These are phyloP conservation scores for Magnolia changhungtana DNA, from an alignment of 164 flowering plant genomes.

Conservation along the genomic window DNA sequence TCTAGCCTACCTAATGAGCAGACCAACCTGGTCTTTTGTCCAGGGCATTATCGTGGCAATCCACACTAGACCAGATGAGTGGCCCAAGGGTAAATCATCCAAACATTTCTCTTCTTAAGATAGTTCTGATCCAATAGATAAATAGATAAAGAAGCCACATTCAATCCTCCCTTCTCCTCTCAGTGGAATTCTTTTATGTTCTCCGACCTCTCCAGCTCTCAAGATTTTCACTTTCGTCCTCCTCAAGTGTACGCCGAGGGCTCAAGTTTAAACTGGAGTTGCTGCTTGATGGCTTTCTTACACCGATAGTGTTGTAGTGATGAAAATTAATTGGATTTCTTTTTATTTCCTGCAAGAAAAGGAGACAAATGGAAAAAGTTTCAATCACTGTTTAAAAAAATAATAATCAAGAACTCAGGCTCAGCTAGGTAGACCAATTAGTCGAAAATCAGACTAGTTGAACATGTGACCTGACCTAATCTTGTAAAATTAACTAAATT, in stretches of 20 bases:
- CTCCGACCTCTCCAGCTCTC: conserved; percentile 7
- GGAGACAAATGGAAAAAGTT: not conserved
- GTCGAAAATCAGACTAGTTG: not conserved
- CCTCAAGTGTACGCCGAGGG: not conserved
- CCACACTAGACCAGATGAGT: too few species aligned
- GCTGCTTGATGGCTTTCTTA: conserved; percentile 5
- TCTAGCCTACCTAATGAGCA: too few species aligned
- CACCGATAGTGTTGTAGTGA: not conserved
- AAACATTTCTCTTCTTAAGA: too few species aligned
- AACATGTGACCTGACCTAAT: not conserved
- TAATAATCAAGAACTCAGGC: too few species aligned
- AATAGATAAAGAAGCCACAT: too few species aligned
- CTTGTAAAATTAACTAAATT: not conserved
- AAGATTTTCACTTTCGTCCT: not conserved
- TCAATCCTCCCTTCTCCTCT: too few species aligned
- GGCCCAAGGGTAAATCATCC: too few species aligned
- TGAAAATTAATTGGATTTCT: conserved; percentile 8
- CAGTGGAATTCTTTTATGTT: too few species aligned
- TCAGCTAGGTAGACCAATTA: not conserved
- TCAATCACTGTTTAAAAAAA: too few species aligned
- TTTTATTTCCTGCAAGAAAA: conserved; percentile 15
- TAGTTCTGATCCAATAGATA: too few species aligned
- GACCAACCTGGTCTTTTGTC: too few species aligned
- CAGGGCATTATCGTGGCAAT: too few species aligned
- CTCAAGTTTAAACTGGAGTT: conserved; percentile 2